Conservation (phyloP, 768 basidiomycete species). For the Russula earlei region DNA sequence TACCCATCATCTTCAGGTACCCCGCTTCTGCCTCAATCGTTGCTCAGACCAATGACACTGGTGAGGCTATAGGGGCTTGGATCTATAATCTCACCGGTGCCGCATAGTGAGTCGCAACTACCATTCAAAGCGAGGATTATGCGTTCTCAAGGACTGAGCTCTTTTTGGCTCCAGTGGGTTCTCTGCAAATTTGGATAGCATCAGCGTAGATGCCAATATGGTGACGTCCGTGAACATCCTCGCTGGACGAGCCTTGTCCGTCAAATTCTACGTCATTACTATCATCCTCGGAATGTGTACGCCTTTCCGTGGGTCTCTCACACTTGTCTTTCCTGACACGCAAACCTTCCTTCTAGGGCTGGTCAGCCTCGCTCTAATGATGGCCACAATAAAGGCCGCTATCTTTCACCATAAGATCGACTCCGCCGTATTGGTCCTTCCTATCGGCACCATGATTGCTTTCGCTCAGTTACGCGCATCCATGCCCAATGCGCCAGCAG, state of each 20-base stretch:
- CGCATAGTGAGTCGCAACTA: slow-evolving; percentile 10
- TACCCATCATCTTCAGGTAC: not conserved
- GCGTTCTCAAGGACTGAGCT: not conserved
- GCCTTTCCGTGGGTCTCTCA: not conserved
- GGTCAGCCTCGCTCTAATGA: slow-evolving; percentile 8
- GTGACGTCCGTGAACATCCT: not conserved
- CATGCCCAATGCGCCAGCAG: slow-evolving; percentile 22
- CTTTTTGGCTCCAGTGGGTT: not conserved
- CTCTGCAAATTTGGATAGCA: not conserved
- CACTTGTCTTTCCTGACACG: not conserved
- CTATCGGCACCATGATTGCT: slow-evolving; percentile 24
- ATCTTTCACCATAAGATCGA: slow-evolving; percentile 20
- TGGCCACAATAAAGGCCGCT: slow-evolving; percentile 10
- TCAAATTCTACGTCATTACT: slow-evolving; percentile 3
- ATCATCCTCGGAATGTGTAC: slow-evolving; percentile 16
- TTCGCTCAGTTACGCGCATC: slow-evolving; percentile 23
- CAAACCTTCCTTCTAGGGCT: not conserved
- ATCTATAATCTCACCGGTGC: not conserved
- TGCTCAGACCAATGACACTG: slow-evolving; percentile 5
- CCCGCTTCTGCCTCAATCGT: not conserved
- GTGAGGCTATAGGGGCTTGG: not conserved
- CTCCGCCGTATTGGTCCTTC: slow-evolving; percentile 21
- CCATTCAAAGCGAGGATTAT: no score
- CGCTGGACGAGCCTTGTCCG: not conserved
- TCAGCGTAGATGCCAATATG: not conserved